Conservation (phyloP, 805 yeast genomes). For the Cyberlindnera mississippiensis region DNA sequence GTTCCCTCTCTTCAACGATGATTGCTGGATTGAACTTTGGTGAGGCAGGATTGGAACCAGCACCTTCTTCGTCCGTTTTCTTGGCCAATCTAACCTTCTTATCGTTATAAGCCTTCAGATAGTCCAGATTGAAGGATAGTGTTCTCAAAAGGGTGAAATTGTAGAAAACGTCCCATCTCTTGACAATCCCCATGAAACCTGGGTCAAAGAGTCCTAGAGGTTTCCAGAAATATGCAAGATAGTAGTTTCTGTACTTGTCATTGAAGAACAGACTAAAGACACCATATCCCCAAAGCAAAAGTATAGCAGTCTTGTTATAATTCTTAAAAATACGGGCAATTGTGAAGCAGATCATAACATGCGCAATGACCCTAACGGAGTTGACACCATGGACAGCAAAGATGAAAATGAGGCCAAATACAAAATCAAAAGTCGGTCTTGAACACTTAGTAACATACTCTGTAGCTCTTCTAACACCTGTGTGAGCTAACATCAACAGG, state of each 20-base stretch:
- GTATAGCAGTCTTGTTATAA: conserved; percentile 36
- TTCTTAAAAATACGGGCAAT: conserved; percentile 39
- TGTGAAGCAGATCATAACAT: conserved; percentile 49
- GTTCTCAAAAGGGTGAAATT: conserved; percentile 84
- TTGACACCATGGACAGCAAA: conserved; percentile 80
- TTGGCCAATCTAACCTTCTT: conserved; percentile 17
- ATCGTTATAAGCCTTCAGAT: conserved; percentile 38
- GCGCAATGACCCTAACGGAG: conserved; percentile 53
- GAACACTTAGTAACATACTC: conserved; percentile 23
- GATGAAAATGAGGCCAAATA: conserved; percentile 66
- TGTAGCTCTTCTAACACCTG: conserved; percentile 39
- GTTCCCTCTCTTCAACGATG: conserved; percentile 41
- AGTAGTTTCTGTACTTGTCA: conserved; percentile 55
- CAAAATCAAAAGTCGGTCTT: conserved; percentile 66
- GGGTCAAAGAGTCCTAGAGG: conserved; percentile 51
- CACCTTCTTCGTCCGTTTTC: conserved; percentile 24
- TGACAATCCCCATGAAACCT: conserved; percentile 68
- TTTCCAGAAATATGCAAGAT: conserved; percentile 41
- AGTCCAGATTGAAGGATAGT: conserved; percentile 81
- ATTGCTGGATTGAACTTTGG: conserved; percentile 14
- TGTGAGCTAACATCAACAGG: conserved; percentile 54
- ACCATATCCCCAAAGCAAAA: conserved; percentile 72
- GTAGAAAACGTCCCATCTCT: conserved; percentile 94
- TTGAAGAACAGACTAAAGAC: conserved; percentile 74
- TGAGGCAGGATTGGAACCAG: conserved; percentile 19